Evolutionary conservation across 179 eudicot genomes (phyloP), one percentile per base, ranked within the genome.

Genomic region (Beta macrorhiza): DNA sequence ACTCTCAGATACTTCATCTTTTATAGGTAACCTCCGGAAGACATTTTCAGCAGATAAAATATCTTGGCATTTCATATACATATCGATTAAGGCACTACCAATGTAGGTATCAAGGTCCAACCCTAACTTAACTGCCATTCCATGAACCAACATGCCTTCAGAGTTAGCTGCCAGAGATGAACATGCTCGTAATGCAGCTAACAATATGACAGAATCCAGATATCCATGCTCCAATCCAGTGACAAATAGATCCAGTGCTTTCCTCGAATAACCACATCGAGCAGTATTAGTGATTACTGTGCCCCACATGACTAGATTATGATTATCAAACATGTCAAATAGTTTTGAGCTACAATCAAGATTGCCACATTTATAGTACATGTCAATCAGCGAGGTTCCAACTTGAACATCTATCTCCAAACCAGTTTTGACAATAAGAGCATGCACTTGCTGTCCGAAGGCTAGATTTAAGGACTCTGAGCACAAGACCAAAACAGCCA

Each of bases 301-400:
- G 78, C 76, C 97, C 97, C 91, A 91, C 80, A 87, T 87, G 55
- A 93, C 91, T 65, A 90, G 47, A 81, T 91, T 81, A 82, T 74
- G 42, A 77, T 80, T 75, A 75, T 58, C 73, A 74, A 83, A 79
- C 62, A 64, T 55, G 78, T 78, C 78, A 86, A 93, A 84, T 87
- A 83, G 55, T 81, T 83, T 73, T 57, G 65, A 47, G 86, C 91
- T 90, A 85, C 76, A 78, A 86, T 78, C 65, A 78, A 75, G 81
- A 19, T 79, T 63, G 78, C 81, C 87, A 78, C 89, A 90, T 80
- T 90, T 90, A 69, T 86, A 91, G 83, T 93, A 93, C 89, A 88
- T 86, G 88, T 90, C 92, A n/a, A 91, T 89, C 49, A 93, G 87
- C 67, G 97, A 90, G 82, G 90, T 91, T 82, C 84, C 87, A 85